Evolutionary conservation across 768 basidiomycete species (phyloP), one percentile per base, ranked within the genome.

Genomic region (Chiua virens): DNA sequence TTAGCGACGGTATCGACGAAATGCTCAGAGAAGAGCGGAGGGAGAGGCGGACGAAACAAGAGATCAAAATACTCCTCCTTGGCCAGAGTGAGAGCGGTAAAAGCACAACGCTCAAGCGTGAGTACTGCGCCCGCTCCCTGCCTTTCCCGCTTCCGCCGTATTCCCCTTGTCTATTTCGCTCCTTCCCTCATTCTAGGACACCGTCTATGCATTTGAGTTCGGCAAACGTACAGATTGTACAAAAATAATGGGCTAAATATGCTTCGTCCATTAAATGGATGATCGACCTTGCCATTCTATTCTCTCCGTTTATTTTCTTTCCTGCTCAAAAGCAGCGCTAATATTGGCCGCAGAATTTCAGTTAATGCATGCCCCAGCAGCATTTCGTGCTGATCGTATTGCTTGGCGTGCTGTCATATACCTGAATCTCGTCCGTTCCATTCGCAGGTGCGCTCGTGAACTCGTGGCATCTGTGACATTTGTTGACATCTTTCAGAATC

Each of bases 51-150:
- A 65, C 69, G 35, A 82, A 78, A 56, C 75, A 81, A 56, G 82
- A 84, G 62, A 81, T 92, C 68, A 86, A 85, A 64, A 81, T 92
- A 46, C 74, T 92, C 48, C 76, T 92, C 54, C 81, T 92, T 37
- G 90, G 90, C 45, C 90, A 92, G 78, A 91, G 89, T 54, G 89
- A 92, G 77, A 90, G 87, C 61, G 90, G 89, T 36, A 92, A 92
- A 76, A 89, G 87, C 64, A 92, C 90, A 9, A 89, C 89, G 8
- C 76, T 92, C 60, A 91, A 91, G 74, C 89, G 89, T 91, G 76
- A 81, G 89, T 84, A 45, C 50, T 42, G 47, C 35, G 32, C 51
- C 32, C 41, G 11, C 44, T 37, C 14, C 13, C 20, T 35, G 30
- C 41, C 30, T 53, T 45, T 52, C 53, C 45, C 52, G 22, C 41